Base-by-base conservation (phyloP, 75 land plant genomes). In the Pinus albicaulis region DNA sequence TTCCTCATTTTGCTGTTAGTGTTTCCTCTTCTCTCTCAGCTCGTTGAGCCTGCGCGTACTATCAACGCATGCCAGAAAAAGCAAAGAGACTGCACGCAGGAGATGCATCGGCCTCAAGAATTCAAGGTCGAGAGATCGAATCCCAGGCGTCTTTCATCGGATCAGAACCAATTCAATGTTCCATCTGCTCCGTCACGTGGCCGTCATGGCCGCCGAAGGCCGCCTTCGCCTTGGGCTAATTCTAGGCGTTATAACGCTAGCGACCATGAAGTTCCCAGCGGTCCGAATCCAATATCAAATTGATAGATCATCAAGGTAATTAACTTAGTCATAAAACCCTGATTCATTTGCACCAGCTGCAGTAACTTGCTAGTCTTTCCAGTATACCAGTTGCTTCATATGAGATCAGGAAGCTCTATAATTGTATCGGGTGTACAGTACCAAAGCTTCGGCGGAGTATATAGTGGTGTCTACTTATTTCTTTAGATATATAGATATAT, bases 241-340 rank as follows among this genome's bases (percentile, higher is more conserved):
- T 56, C 78, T 55, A 59, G 25, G 16, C 60, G 68, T 52, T 77
- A 70, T 38, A 77, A 71, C 77, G 82, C 78, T 4, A 57, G 78
- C 71, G 78, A 22, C n/a, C 85, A 83, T 76, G 85, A 79, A 63
- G 85, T 83, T 76, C 85, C 85, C 41, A 83, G 85, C 52, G 85
- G 85, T 56, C 85, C 85, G 56, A 83, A 83, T 72, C 85, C 85
- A 34, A 83, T 83, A 61, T 83, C 84, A 5, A 79, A 79, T 76
- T 28, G 77, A 80, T 83, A 77, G 56, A 56, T 48, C 53, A 1
- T 48, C 53, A 48, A 48, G 53, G 53, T 48, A 48, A 48, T 48
- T 48, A 48, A 10, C 12, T 8, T 10, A 48, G 12, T 48, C 53
- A 48, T 48, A 48, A 48, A 48, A 48, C 53, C 53, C 53, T 48